Conservation (phyloP, 495 filamentous ascomycete genomes). For the Friedmanniomyces simplex region DNA sequence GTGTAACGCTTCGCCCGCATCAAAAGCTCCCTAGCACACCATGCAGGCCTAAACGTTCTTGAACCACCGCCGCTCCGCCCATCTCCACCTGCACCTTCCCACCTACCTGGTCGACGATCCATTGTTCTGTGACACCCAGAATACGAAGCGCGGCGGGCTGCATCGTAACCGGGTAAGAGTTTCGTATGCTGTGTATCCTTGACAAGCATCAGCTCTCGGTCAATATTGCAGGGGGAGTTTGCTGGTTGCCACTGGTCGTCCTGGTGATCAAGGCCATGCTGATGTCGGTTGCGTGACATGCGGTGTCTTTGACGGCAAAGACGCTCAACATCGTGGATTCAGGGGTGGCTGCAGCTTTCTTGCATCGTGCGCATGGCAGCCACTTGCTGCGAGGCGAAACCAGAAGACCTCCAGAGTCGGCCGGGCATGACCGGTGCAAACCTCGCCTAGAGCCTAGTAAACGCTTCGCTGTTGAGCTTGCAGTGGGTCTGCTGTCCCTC, state of each 20-base stretch:
- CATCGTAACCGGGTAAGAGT: neutral
- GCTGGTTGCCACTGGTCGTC: neutral
- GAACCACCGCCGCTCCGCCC: neutral
- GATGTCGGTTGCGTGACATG: neutral
- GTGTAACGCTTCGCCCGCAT: too few relatives aligned
- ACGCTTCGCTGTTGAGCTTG: too few relatives aligned
- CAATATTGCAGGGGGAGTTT: neutral
- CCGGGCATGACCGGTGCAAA: too few relatives aligned
- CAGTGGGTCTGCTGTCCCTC: too few relatives aligned
- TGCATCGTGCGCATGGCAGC: too few relatives aligned
- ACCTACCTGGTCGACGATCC: slow-evolving; percentile 5
- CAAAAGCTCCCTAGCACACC: neutral
- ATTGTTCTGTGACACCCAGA: neutral
- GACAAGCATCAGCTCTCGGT: neutral
- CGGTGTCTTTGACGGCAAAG: neutral
- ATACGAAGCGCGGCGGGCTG: slow-evolving; percentile 2
- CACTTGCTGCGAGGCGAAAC: neutral
- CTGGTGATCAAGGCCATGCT: neutral
- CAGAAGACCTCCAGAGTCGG: too few relatives aligned
- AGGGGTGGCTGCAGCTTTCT: neutral
- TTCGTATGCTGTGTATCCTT: neutral
- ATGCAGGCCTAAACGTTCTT: neutral
- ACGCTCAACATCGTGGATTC: neutral
- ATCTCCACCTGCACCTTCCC: neutral
- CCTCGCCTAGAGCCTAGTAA: too few relatives aligned